A percentile compares a stretch with the other conserved stretches of the same genome.
Evolutionary conservation across 441 rosid genomes (phyloP).

Genomic region (Croton setiger): DNA sequence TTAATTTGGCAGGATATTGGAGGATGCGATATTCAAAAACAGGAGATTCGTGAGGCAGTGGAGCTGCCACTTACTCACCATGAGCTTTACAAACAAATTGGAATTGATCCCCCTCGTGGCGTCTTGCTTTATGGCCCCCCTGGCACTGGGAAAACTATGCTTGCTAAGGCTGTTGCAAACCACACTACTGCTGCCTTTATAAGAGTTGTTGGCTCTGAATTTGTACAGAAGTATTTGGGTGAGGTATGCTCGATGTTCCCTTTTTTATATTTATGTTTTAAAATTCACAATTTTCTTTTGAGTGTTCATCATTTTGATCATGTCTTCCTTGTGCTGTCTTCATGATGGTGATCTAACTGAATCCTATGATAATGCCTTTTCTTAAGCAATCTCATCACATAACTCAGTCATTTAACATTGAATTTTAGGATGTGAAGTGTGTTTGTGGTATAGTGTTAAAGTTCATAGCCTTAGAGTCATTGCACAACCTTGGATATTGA

Average conservation of each 20-base stretch:
- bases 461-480: not conserved
- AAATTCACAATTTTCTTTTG: not conserved
- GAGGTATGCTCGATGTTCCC: slow-evolving; percentile 50
- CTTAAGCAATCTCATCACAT: not conserved
- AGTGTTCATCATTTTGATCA: not conserved
- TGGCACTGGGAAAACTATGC: slow-evolving; percentile 98
- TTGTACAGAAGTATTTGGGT: slow-evolving; percentile 98
- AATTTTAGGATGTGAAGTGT: not conserved
- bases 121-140: slow-evolving; percentile 98
- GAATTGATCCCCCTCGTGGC: slow-evolving; percentile 99
- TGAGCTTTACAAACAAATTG: slow-evolving; percentile 93
- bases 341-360: too few species aligned
- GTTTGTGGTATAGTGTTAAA: not conserved
- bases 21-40: slow-evolving; percentile 98
- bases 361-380: not conserved
- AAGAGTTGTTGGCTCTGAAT: slow-evolving; percentile 98
- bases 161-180: slow-evolving; percentile 98
- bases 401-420: not conserved
- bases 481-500: too few species aligned
- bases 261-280: slow-evolving; percentile 21
- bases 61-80: slow-evolving; percentile 97
- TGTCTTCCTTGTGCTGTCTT: not conserved
- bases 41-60: slow-evolving; percentile 99
- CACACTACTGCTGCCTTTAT: slow-evolving; percentile 98
- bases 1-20: slow-evolving; percentile 75